Evolutionary conservation across 768 basidiomycete species (phyloP).

Genomic region (Mycena leptocephala): DNA sequence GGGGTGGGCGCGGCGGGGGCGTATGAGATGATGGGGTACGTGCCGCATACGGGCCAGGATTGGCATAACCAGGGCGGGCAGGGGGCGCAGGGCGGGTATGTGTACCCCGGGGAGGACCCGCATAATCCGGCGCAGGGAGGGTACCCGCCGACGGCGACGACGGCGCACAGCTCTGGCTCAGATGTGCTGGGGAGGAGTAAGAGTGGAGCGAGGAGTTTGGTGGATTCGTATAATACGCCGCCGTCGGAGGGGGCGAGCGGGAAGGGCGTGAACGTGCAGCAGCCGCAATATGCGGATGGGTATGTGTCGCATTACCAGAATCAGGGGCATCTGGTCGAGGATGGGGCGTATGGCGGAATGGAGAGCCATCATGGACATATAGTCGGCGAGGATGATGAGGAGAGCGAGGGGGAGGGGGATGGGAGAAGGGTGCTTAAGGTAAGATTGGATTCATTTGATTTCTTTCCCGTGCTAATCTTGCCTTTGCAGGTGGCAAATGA

Average conservation of each 20-base stretch:
- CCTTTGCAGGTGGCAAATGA: slow-evolving; percentile 24
- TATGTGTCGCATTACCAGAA: slow-evolving; percentile 37
- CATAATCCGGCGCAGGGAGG: not conserved
- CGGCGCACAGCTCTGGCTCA: slow-evolving; percentile 13
- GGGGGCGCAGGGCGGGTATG: slow-evolving; percentile 19
- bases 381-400: slow-evolving; percentile 15
- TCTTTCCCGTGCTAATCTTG: not conserved
- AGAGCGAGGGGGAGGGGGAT: slow-evolving; percentile 17
- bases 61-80: slow-evolving; percentile 11
- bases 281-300: slow-evolving; percentile 33
- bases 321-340: slow-evolving; percentile 39
- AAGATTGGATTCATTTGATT: not conserved
- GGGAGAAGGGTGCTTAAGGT: slow-evolving; percentile 38
- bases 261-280: not conserved
- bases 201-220: slow-evolving; percentile 33
- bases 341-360: slow-evolving; percentile 46
- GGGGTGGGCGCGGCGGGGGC: slow-evolving; percentile 52
- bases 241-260: not conserved
- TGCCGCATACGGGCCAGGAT: slow-evolving; percentile 37
- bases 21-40: slow-evolving; percentile 39
- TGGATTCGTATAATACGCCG: slow-evolving; percentile 21
- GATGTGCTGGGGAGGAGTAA: slow-evolving; percentile 21
- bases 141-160: slow-evolving; percentile 27
- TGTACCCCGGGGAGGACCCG: slow-evolving; percentile 30
- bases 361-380: slow-evolving; percentile 38